phyloP scores from a whole-genome alignment of 495 filamentous ascomycete species.

The Tuber calosporum region DNA sequence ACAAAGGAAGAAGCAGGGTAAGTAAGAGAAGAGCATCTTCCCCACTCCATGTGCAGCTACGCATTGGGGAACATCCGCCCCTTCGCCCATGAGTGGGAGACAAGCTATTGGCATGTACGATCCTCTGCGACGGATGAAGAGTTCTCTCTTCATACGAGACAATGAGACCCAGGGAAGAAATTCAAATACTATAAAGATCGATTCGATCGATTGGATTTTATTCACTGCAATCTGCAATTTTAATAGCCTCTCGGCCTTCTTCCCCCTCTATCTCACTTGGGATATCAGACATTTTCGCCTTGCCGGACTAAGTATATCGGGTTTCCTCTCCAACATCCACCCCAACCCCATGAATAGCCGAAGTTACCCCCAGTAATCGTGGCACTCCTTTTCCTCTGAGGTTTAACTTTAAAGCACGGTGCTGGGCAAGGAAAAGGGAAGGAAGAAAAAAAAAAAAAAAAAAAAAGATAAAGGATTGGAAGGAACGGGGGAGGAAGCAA shows the following conservation, averaged over 20 bases:
- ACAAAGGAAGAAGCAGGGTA: neutral
- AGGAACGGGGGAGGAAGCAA: neutral
- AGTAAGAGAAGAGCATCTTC: constrained; percentile 31
- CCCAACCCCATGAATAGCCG: constrained; percentile 27
- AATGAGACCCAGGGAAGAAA: constrained; percentile 14
- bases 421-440: neutral
- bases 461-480: neutral
- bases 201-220: constrained; percentile 33
- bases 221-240: constrained; percentile 27
- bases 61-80: constrained; percentile 19
- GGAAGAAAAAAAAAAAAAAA: neutral
- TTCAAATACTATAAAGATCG: constrained; percentile 25
- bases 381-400: constrained; percentile 10
- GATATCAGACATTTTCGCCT: constrained; percentile 13
- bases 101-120: neutral
- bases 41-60: constrained; percentile 25
- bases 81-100: constrained; percentile 16
- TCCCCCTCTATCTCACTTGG: neutral
- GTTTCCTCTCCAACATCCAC: constrained; percentile 11
- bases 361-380: constrained; percentile 9
- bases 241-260: constrained; percentile 2
- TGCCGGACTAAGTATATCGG: constrained; percentile 20
- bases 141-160: constrained; percentile 16
- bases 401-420: neutral
- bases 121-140: neutral